Base-by-base conservation (phyloP, 179 eudicot genomes). In the Corrigiola litoralis region DNA sequence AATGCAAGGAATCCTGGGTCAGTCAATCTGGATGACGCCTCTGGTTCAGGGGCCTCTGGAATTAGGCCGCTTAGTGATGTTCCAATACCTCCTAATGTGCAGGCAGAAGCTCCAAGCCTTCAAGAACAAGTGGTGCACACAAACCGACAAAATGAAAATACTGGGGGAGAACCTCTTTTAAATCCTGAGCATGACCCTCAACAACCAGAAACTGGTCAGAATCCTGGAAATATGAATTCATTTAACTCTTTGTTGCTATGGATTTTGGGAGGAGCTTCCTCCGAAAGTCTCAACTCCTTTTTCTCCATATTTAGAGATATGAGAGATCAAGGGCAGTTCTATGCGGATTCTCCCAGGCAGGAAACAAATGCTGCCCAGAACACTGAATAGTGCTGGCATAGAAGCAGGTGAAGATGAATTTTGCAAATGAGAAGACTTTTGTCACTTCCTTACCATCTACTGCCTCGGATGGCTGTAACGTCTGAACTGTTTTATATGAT, bases 211-310 rank as follows among this genome's bases (percentile, higher is more conserved):
- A 25, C 73, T 40, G 85, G 77, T 55, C 92, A 80, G 28, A 85
- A 70, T 64, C 90, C 87, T n/a, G 96, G 92, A 70, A 75, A 75
- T 56, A 81, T 92, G 90, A 92, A 72, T 60, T 92, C 95, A 16
- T 84, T 90, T 61, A 85, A 90, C 77, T 84, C 95, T 54, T 75
- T 92, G 82, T 73, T 92, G 74, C 73, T 92, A 31, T 84, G 96
- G 90, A 74, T 90, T 55, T 69, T 90, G 45, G 98, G 98, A 23
- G 96, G 98, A 60, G 92, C 96, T 56, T 81, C 88, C 38, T 84
- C 96, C 1, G 98, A 92, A 75, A 84, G 96, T 42, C 82, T 84
- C 50, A 92, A 87, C 81, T 92, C 95, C 6, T 77, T 92, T 65
- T 77, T 92, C 57, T 92, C 98, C 36, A 87, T 92, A 47, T 92